Conservation (phyloP, 2,329 filamentous ascomycete genomes). For the Diaporthe humulicola region DNA sequence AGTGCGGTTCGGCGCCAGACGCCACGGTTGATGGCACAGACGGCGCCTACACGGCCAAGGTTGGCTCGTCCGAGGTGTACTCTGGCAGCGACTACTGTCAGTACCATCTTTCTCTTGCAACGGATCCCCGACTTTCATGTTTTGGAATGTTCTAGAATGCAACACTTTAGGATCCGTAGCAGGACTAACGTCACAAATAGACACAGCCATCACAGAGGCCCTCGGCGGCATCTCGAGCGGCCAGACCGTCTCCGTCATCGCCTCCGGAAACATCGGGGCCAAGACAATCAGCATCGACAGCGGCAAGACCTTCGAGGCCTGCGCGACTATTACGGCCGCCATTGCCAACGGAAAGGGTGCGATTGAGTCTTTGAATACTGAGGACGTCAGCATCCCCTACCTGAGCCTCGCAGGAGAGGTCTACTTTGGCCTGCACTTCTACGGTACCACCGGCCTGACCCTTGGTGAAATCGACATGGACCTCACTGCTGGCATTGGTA, state of each 20-base stretch:
- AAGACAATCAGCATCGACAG: conserved; percentile 63
- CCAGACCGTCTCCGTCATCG: conserved; percentile 66
- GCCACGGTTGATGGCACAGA: conserved; percentile 60
- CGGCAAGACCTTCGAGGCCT: conserved; percentile 70
- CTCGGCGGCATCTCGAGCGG: conserved; percentile 65
- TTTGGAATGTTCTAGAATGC: too few relatives aligned
- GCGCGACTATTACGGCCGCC: conserved; percentile 66
- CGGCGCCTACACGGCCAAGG: conserved; percentile 59
- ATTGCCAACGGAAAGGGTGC: conserved; percentile 60
- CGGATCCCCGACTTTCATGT: too few relatives aligned
- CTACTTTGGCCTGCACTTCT: conserved; percentile 71
- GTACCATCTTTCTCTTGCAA: too few relatives aligned
- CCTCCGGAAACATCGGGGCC: conserved; percentile 67
- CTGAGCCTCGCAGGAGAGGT: conserved; percentile 69
- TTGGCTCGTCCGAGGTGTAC: conserved; percentile 61
- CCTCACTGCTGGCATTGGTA: conserved; percentile 66
- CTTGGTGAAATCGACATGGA: conserved; percentile 68
- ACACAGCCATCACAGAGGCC: conserved; percentile 65
- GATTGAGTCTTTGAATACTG: conserved; percentile 64
- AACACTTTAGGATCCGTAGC: too few relatives aligned
- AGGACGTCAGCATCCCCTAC: conserved; percentile 66
- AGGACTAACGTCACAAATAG: too few relatives aligned
- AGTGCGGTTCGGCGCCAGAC: conserved; percentile 63
- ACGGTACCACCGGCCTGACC: conserved; percentile 60
- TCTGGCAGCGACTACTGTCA: conserved; percentile 67